Evolutionary conservation across 768 basidiomycete species (phyloP).

Genomic region (Trametes cubensis): DNA sequence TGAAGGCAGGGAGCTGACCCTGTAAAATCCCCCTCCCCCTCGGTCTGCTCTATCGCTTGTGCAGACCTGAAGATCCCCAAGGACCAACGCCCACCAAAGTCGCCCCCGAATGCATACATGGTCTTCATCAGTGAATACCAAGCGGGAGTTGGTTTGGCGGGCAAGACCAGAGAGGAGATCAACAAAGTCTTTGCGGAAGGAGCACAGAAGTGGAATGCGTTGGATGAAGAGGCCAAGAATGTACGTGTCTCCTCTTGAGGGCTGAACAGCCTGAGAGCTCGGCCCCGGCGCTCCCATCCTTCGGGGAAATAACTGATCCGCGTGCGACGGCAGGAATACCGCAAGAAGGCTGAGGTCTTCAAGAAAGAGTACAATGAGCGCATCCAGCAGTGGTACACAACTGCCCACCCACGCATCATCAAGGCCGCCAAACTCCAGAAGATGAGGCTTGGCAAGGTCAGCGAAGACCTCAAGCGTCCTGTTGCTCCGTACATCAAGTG

Average conservation of each 20-base stretch:
- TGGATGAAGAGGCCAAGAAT: conserved; percentile 21
- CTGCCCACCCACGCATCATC: conserved; percentile 15
- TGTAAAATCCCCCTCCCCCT: not conserved
- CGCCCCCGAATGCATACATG: not conserved
- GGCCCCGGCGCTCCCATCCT: not conserved
- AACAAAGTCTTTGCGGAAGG: not conserved
- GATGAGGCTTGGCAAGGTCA: not conserved
- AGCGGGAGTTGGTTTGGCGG: not conserved
- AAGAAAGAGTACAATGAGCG: not conserved
- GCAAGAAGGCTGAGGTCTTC: not conserved
- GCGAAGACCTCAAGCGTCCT: not conserved
- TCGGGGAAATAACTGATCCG: not conserved
- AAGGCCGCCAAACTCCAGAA: conserved; percentile 6
- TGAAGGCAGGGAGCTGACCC: not conserved
- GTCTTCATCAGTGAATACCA: conserved; percentile 1
- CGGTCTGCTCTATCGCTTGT: too few species aligned
- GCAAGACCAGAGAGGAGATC: not conserved
- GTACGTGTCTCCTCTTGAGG: not conserved
- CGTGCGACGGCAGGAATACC: not conserved
- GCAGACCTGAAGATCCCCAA: conserved; percentile 19
- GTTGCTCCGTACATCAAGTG: not conserved
- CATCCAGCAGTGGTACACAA: conserved; percentile 4
- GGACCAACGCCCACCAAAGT: conserved; percentile 15
- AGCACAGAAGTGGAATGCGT: not conserved
- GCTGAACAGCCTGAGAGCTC: not conserved